Conservation (phyloP, 176 grass and related monocot species). For the Pontederia paniculata region DNA sequence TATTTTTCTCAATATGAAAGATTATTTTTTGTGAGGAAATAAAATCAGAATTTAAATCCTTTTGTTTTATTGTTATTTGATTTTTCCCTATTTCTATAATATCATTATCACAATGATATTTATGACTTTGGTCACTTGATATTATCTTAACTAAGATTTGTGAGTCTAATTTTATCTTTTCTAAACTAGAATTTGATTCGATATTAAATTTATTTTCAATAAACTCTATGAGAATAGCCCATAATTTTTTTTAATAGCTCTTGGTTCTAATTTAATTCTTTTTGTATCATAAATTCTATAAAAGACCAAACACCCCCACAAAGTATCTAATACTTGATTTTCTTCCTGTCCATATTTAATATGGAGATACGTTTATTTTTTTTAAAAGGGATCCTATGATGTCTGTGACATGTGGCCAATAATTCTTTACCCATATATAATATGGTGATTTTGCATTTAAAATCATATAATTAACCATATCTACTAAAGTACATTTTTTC, state of each 20-base stretch:
- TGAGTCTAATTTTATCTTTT: not conserved
- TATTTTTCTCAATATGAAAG: too few species aligned
- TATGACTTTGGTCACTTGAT: not conserved
- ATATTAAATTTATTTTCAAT: not conserved
- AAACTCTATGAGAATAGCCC: not conserved
- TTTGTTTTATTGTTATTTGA: too few species aligned
- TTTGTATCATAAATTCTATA: not conserved
- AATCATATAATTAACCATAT: conserved; percentile 5
- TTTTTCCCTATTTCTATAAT: too few species aligned
- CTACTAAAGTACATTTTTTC: not conserved
- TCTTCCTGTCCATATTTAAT: conserved; percentile 2
- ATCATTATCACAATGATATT: too few species aligned
- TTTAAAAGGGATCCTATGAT: not conserved
- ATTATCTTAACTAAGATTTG: not conserved
- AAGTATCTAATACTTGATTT: not conserved
- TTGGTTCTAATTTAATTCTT: not conserved
- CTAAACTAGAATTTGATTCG: not conserved
- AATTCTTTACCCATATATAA: not conserved
- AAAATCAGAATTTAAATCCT: too few species aligned
- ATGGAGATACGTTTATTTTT: not conserved
- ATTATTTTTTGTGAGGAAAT: too few species aligned
- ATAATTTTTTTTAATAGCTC: not conserved
- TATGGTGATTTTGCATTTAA: not conserved
- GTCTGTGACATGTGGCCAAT: not conserved
- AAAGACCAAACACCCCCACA: not conserved